Evolutionary conservation across 176 grass and related monocot species (phyloP).

Genomic region (Triticum dicoccoides): DNA sequence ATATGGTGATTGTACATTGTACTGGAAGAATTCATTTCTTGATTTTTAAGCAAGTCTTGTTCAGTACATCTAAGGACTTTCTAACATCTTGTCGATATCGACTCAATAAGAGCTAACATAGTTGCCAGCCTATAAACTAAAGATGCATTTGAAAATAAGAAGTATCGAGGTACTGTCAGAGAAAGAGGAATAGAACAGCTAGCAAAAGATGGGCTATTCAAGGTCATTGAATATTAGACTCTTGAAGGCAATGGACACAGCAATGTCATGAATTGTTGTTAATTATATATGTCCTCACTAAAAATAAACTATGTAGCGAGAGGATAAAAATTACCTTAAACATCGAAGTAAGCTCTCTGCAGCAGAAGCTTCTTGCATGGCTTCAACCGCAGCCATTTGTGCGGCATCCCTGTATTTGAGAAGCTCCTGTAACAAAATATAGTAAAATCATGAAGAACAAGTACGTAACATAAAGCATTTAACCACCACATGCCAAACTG

Average conservation of each 20-base stretch:
- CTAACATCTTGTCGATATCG: background rate
- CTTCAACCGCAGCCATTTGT: slow-evolving; percentile 86
- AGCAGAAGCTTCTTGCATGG: slow-evolving; percentile 89
- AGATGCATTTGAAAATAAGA: background rate
- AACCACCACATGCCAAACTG: background rate
- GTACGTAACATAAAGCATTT: background rate
- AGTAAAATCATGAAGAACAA: slow-evolving; percentile 4
- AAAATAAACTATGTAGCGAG: background rate
- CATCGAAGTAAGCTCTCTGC: slow-evolving; percentile 94
- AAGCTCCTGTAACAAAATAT: slow-evolving; percentile 62
- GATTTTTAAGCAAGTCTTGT: background rate
- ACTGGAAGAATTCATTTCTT: background rate
- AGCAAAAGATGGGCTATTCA: background rate
- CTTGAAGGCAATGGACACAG: background rate
- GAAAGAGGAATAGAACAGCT: background rate
- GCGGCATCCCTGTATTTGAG: slow-evolving; percentile 84
- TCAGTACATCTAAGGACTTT: background rate
- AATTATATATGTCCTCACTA: background rate
- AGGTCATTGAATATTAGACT: background rate
- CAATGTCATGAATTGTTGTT: background rate
- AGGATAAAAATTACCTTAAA: slow-evolving; percentile 63
- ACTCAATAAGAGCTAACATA: background rate
- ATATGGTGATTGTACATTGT: background rate
- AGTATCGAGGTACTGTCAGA: background rate
- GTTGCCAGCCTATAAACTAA: background rate